Conservation (phyloP, 192 early-diverging fungal genomes). For the Linnemannia hyalina region DNA sequence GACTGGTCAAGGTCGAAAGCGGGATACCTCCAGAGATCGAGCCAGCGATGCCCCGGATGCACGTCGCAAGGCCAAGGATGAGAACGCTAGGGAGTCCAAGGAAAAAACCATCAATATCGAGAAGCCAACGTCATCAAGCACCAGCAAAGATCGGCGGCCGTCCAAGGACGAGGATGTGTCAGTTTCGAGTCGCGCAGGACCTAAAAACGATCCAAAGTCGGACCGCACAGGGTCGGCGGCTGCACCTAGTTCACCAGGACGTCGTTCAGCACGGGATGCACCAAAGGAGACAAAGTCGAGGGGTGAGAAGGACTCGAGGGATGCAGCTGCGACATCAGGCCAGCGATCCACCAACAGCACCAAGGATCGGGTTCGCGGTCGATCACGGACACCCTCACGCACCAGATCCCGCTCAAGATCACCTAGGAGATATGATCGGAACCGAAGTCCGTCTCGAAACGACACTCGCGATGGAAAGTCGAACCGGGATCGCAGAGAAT, state of each 20-base stretch:
- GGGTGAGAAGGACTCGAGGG: slow-evolving; percentile 33
- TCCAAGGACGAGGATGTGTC: slow-evolving; percentile 29
- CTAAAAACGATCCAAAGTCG: slow-evolving; percentile 31
- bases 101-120: slow-evolving; percentile 30
- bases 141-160: slow-evolving; percentile 15
- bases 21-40: slow-evolving; percentile 21
- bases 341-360: slow-evolving; percentile 12
- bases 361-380: slow-evolving; percentile 40
- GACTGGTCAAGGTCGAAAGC: not conserved
- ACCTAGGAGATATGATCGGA: slow-evolving; percentile 45
- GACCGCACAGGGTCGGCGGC: slow-evolving; percentile 27
- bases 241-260: slow-evolving; percentile 26
- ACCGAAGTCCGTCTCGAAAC: slow-evolving; percentile 25
- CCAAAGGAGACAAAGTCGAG: slow-evolving; percentile 37
- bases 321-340: slow-evolving; percentile 14
- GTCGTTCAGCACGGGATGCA: slow-evolving; percentile 20
- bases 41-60: not conserved
- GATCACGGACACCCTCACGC: slow-evolving; percentile 35
- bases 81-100: slow-evolving; percentile 31
- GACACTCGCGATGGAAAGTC: slow-evolving; percentile 43
- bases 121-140: not conserved
- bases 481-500: slow-evolving; percentile 42
- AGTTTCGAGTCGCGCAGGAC: slow-evolving; percentile 10
- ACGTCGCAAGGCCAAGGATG: slow-evolving; percentile 28
- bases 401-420: slow-evolving; percentile 46